Base-by-base conservation (phyloP, 495 filamentous ascomycete species). In the Thermochaetoides thermophila region DNA sequence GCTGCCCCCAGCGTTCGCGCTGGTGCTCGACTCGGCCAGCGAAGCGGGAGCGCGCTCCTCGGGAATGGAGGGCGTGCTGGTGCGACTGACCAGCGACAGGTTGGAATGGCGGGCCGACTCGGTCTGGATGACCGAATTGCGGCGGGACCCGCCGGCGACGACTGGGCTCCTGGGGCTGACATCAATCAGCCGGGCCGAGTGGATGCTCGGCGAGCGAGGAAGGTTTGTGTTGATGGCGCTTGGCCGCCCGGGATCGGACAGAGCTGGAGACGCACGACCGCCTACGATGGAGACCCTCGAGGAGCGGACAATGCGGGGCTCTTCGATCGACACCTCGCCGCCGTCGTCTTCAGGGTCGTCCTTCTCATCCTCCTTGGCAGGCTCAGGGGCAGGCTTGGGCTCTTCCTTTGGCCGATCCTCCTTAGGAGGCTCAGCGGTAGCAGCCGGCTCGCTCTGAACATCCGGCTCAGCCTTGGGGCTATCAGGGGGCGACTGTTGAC, bases 261-360 rank as follows among this genome's bases (percentile, higher is more conserved):
- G 45, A 6, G 60, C 34, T 8, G 60, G 56, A 5, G 63, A 63
- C 7, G 50, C 45, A 39, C 50, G 52, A 2, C 55, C 50, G 25
- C 63, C 64, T 31, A 60, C 56, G 22, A 73, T 62, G 2, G 68
- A 73, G n/a, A 71, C 49, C 20, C 68, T 52, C 16, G 66, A 67
- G 1, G 66, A 69, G 4, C 63, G 69, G 38, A 71, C 46, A 35
- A 73, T 68, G 37, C 66, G 53, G 11, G 66, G 59, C 40, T 69
- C 66, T 40, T 69, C 64, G n/a, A 51, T 48, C 15, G 60, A 53
- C 7, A 61, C 53, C 13, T 67, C 63, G 13, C 56, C 49, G 15
- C 61, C 59, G 5, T 61, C 57, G 9, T 45, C 45, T 1, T 50
- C 42, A 18, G 41, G 49, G 8, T 48, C 45, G 14, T 53, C 48